Base-by-base conservation (phyloP, 225 moss, liverwort and hornwort genomes). In the Asterella californica region DNA sequence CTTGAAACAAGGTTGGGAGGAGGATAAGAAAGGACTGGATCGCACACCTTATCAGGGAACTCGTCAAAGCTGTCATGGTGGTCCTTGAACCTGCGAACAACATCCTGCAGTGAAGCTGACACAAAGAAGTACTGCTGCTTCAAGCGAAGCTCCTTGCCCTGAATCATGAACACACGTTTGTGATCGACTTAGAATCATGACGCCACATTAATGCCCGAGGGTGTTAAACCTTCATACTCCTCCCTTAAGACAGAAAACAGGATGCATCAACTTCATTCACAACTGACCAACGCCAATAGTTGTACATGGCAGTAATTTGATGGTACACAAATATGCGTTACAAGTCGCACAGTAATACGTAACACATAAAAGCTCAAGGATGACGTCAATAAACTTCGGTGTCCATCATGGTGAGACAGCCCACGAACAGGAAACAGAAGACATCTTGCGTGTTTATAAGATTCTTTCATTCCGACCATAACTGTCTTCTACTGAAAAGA, bases 71-170 rank as follows among this genome's bases (percentile, higher is more conserved):
- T 83, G 15, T 82, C 74, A 75, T 88, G 84, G 63, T 88, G 84
- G 57, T 88, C 85, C 76, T 88, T 88, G 67, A 82, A 87, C 72
- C 87, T 82, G 11, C 87, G 82, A 29, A 87, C 46, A 59, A 87
- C 84, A 85, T 92, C 94, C 75, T 95, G 94, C 79, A 95, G 85
- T 70, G 92, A 90, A 80, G 94, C 94, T 83, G 92, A 91, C 76
- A 93, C 94, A 75, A 95, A 93, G 81, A 93, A 95, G 81, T 90
- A 95, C 53, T 95, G 94, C 81, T 95, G 94, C 85, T 95, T 95
- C 83, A 95, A 80, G 53, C 94, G 93, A 81, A 95, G 88, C 84
- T 95, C 93, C 85, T 93, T 95, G 66, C 84, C 87, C 87, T 87
- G 80, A 34, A 69, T n/a, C 75, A 59, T 4, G 37, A 33, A 55